Conservation (phyloP, 2,329 filamentous ascomycete species). For the Phyllosticta citrichinensis region DNA sequence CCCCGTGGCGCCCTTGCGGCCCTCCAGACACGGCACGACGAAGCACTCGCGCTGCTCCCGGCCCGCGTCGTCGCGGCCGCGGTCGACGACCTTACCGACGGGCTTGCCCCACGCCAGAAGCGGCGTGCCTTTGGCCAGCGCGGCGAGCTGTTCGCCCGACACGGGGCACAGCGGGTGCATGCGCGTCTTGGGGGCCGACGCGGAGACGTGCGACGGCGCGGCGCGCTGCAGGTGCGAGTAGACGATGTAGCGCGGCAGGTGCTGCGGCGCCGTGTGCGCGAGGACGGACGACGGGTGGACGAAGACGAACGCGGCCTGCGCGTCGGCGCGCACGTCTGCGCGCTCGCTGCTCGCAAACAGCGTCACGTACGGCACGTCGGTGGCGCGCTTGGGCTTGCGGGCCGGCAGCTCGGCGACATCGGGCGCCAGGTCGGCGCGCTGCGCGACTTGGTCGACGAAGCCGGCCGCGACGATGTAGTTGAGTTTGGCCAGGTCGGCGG, state of each 20-base stretch:
- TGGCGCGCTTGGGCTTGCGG: slow-evolving; percentile 70
- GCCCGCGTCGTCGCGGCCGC: slow-evolving; percentile 26
- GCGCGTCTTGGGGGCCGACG: slow-evolving; percentile 51
- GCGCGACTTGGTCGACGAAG: slow-evolving; percentile 89
- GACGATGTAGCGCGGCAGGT: slow-evolving; percentile 78
- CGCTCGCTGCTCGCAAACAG: slow-evolving; percentile 56
- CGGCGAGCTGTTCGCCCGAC: slow-evolving; percentile 63
- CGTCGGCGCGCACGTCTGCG: slow-evolving; percentile 26
- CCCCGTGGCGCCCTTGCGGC: slow-evolving; percentile 57
- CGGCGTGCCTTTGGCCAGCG: slow-evolving; percentile 74
- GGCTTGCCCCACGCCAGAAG: slow-evolving; percentile 81
- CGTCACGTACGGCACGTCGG: slow-evolving; percentile 84
- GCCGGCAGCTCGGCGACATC: slow-evolving; percentile 35
- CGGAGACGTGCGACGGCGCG: slow-evolving; percentile 35
- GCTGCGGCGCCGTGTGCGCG: slow-evolving; percentile 51
- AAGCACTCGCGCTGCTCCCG: slow-evolving; percentile 60
- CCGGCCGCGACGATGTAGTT: slow-evolving; percentile 88
- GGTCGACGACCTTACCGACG: slow-evolving; percentile 62
- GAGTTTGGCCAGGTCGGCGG: slow-evolving; percentile 46
- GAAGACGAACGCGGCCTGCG: slow-evolving; percentile 61
- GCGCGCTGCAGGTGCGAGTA: slow-evolving; percentile 76
- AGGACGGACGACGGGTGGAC: slow-evolving; percentile 80
- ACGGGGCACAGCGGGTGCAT: slow-evolving; percentile 84
- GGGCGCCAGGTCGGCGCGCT: slow-evolving; percentile 78
- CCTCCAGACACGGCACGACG: slow-evolving; percentile 67